A percentile compares a stretch with the other conserved stretches of the same genome.
These are phyloP conservation scores for Domatiomyces globalis DNA, from an alignment of 2,329 filamentous ascomycete genomes.

Conservation along the genomic window DNA sequence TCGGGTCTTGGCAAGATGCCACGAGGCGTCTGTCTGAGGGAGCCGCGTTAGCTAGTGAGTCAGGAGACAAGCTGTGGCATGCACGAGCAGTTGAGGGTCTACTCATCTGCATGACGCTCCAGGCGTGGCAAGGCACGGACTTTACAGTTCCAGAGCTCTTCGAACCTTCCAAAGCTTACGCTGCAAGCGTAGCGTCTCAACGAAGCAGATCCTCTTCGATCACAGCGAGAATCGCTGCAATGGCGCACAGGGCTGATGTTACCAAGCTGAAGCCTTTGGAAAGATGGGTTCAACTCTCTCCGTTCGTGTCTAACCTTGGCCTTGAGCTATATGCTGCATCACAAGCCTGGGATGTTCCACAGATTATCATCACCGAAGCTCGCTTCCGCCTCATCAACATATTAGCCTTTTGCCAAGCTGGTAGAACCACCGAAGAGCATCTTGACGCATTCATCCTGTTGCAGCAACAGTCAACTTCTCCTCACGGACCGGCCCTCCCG, in stretches of 20 bases:
- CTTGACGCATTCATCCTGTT: background rate
- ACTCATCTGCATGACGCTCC: conserved; percentile 64
- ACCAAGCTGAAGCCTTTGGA: background rate
- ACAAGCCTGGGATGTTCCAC: background rate
- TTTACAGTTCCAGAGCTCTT: conserved; percentile 35
- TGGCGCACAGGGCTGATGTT: conserved; percentile 4
- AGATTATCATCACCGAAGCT: background rate
- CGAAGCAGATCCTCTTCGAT: background rate
- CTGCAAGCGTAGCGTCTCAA: conserved; percentile 1
- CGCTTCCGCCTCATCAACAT: background rate
- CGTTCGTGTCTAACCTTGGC: background rate
- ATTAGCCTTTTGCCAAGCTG: background rate
- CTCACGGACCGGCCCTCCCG: background rate
- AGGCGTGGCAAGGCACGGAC: conserved; percentile 70
- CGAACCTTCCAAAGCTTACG: conserved; percentile 2
- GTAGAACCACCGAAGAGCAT: background rate
- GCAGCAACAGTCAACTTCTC: background rate
- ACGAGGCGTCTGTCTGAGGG: conserved; percentile 70
- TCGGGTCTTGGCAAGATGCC: conserved; percentile 80
- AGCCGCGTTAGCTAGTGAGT: conserved; percentile 58
- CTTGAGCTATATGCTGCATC: background rate
- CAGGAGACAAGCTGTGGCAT: conserved; percentile 93
- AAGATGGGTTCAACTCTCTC: background rate
- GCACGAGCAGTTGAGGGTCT: conserved; percentile 87
- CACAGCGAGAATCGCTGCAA: conserved; percentile 37